A percentile compares a stretch with the other conserved stretches of the same genome.
Evolutionary conservation across 1,284 basidiomycete species (phyloP).

Genomic region (Cutaneotrichosporon spelunceum): DNA sequence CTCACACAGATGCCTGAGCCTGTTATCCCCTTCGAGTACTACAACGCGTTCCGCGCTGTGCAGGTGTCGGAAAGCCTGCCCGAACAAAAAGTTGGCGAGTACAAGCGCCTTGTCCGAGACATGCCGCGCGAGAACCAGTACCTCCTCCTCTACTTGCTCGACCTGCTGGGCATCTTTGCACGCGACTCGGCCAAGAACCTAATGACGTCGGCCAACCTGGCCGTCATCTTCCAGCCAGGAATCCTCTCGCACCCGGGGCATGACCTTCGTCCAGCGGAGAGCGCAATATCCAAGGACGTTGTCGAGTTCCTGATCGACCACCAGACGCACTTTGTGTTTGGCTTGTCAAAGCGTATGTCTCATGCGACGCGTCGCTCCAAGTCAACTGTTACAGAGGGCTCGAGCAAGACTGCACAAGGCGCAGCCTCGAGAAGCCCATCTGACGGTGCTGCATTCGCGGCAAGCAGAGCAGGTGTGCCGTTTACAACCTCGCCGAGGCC

Average conservation of each 20-base stretch:
- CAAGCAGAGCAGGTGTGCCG: neutral
- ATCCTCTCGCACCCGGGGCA: constrained; percentile 83
- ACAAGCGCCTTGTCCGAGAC: constrained; percentile 76
- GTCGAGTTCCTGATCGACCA: constrained; percentile 84
- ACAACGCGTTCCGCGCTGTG: constrained; percentile 82
- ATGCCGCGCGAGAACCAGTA: constrained; percentile 89
- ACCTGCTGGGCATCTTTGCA: constrained; percentile 91
- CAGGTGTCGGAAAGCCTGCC: constrained; percentile 54
- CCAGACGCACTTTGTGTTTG: constrained; percentile 46
- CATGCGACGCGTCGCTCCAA: neutral
- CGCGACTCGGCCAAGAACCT: constrained; percentile 85
- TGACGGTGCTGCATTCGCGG: neutral
- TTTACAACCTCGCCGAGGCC: neutral
- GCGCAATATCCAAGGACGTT: constrained; percentile 80
- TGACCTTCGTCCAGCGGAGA: constrained; percentile 75
- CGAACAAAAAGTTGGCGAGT: constrained; percentile 68
- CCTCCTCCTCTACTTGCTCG: constrained; percentile 90
- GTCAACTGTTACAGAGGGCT: neutral
- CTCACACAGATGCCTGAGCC: constrained; percentile 87
- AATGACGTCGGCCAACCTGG: constrained; percentile 92
- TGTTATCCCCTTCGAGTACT: constrained; percentile 57
- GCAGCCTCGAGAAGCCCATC: neutral
- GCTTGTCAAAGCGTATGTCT: constrained; percentile 33
- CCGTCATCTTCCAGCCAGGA: constrained; percentile 90
- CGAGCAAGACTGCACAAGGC: neutral